Percentiles rank a stretch among this genome's conserved stretches.
Conservation (phyloP, 2,329 filamentous ascomycete species). For the Fusarium liriodendri region DNA sequence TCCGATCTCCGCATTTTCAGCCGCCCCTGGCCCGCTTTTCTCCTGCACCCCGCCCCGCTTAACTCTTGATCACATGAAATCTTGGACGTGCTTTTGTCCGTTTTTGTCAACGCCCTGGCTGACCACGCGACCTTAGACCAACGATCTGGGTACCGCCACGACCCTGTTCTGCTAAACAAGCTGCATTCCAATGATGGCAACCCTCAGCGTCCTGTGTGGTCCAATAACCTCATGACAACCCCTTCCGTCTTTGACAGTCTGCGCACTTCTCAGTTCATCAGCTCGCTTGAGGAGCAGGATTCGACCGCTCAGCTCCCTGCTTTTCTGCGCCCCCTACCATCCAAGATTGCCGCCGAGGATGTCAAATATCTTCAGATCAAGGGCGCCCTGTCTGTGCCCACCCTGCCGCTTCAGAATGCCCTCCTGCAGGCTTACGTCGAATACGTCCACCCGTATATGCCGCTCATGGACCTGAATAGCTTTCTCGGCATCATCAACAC, state of each 20-base stretch:
- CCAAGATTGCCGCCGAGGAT: constrained; percentile 83
- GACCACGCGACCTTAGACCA: constrained; percentile 53
- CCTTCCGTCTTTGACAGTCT: constrained; percentile 51
- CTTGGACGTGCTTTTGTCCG: constrained; percentile 13
- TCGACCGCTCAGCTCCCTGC: constrained; percentile 62
- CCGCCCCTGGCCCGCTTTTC: constrained; percentile 34
- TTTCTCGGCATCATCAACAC: constrained; percentile 71
- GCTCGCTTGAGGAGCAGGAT: constrained; percentile 61
- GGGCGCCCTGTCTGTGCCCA: constrained; percentile 83
- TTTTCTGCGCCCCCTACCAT: constrained; percentile 84
- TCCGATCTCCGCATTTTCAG: constrained; percentile 46
- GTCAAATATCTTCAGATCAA: constrained; percentile 85
- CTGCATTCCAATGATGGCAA: constrained; percentile 41
- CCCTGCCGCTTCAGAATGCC: constrained; percentile 77
- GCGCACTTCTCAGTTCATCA: constrained; percentile 57
- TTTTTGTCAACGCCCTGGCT: constrained; percentile 35
- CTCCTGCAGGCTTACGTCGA: constrained; percentile 86
- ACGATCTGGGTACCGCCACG: constrained; percentile 51
- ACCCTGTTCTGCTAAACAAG: constrained; percentile 47
- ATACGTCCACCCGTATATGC: constrained; percentile 95
- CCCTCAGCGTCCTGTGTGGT: constrained; percentile 43
- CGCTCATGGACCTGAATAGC: constrained; percentile 77
- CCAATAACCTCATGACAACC: constrained; percentile 49
- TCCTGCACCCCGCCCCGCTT: constrained; percentile 39
- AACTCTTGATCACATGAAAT: constrained; percentile 41